These are phyloP conservation scores for Gossypium bickii DNA, from an alignment of 345 rosid genomes.

Conservation along the genomic window DNA sequence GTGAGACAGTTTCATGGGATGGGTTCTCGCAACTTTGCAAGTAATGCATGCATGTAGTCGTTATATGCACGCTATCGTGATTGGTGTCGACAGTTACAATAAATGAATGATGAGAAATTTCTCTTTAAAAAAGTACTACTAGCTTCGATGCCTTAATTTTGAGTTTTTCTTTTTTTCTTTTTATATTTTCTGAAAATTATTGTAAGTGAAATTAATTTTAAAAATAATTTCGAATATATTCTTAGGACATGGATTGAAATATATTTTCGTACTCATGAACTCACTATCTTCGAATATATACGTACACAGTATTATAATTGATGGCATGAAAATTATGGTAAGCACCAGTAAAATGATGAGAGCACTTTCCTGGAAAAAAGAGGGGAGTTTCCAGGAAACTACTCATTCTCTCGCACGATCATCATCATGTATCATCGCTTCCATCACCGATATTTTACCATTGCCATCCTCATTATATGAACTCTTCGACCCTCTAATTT, in stretches of 20 bases:
- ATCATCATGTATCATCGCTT: conserved; percentile 2
- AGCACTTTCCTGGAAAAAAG: conserved; percentile 41
- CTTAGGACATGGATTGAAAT: too few relatives aligned
- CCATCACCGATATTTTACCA: conserved; percentile 13
- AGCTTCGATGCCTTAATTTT: not conserved
- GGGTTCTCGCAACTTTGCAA: not conserved
- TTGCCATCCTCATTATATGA: conserved; percentile 8
- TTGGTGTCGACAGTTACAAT: conserved; percentile 18
- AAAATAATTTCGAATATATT: too few relatives aligned
- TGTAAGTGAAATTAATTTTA: too few relatives aligned
- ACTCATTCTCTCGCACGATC: conserved; percentile 16
- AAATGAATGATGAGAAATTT: conserved; percentile 4
- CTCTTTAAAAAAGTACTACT: not conserved
- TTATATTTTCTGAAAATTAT: too few relatives aligned
- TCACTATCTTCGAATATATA: too few relatives aligned
- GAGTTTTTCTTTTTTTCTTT: not conserved
- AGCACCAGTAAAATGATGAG: conserved; percentile 55
- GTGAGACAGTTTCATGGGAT: conserved; percentile 16
- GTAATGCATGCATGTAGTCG: not conserved
- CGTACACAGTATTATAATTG: not conserved
- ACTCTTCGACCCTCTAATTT: conserved; percentile 19
- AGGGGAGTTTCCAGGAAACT: conserved; percentile 45
- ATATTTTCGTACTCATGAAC: too few relatives aligned
- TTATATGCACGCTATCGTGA: conserved; percentile 23
- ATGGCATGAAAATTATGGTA: conserved; percentile 39